These are phyloP conservation scores for Phoma sp. DNA, from an alignment of 2,329 filamentous ascomycete genomes.

Conservation along the genomic window DNA sequence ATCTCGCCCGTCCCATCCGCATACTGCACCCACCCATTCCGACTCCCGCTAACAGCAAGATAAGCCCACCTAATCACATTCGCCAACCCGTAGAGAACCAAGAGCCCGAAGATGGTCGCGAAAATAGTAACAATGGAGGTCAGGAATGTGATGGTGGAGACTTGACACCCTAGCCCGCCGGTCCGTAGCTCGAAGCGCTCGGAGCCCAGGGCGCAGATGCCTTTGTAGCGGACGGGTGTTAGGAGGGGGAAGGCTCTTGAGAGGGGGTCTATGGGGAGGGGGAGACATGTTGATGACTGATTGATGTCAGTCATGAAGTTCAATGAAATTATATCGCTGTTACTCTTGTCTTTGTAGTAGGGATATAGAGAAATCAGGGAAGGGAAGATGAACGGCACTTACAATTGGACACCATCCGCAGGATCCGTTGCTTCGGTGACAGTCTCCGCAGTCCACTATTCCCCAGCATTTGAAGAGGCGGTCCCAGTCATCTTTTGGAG, in stretches of 20 bases:
- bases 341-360: not conserved
- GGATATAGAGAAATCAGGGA: not conserved
- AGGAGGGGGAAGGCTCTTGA: conserved; percentile 50
- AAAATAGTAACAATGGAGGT: conserved; percentile 54
- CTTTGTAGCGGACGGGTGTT: conserved; percentile 47
- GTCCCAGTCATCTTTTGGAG: conserved; percentile 41
- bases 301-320: too few species aligned
- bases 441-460: conserved; percentile 46
- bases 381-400: conserved; percentile 20
- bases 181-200: conserved; percentile 58
- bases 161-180: conserved; percentile 53
- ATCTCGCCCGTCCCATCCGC: conserved; percentile 38
- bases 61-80: conserved; percentile 24
- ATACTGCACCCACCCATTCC: conserved; percentile 38
- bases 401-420: conserved; percentile 57
- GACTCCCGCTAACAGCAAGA: conserved; percentile 24
- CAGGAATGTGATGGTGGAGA: conserved; percentile 56
- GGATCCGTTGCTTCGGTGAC: conserved; percentile 41
- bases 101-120: conserved; percentile 49
- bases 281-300: conserved; percentile 54
- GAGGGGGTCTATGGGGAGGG: conserved; percentile 48
- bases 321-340: not conserved
- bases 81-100: conserved; percentile 44
- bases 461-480: conserved; percentile 46
- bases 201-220: conserved; percentile 45